Conservation (phyloP, 805 yeast genomes). For the Teunomyces stri region DNA sequence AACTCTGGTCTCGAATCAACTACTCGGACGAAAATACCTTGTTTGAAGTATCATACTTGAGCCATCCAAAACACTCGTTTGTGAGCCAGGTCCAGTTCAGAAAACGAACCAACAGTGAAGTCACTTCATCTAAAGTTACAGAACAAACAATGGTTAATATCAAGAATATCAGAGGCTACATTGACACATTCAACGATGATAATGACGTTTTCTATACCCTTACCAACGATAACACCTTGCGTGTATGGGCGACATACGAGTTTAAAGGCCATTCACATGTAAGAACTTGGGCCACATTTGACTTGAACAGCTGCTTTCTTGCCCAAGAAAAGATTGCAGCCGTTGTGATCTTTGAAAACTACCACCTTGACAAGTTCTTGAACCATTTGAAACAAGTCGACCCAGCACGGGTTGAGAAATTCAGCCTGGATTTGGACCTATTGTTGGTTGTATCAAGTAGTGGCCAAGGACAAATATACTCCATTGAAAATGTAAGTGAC, state of each 20-base stretch:
- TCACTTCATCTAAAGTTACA: background rate
- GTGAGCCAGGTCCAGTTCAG: constrained; percentile 49
- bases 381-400: background rate
- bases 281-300: constrained; percentile 53
- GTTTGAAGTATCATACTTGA: constrained; percentile 66
- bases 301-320: constrained; percentile 16
- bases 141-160: constrained; percentile 34
- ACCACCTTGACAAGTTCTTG: constrained; percentile 26
- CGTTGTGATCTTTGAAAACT: constrained; percentile 37
- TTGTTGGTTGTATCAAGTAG: constrained; percentile 41
- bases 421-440: constrained; percentile 15
- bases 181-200: constrained; percentile 31
- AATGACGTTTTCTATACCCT: constrained; percentile 56
- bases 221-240: constrained; percentile 54
- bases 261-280: constrained; percentile 55
- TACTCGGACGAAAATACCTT: constrained; percentile 56
- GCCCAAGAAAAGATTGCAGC: constrained; percentile 9
- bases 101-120: background rate
- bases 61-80: constrained; percentile 51
- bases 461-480: constrained; percentile 44
- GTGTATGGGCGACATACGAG: constrained; percentile 71
- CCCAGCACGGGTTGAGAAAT: constrained; percentile 2
- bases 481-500: constrained; percentile 49
- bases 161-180: constrained; percentile 31
- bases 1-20: constrained; percentile 74